Percentiles rank a stretch among this genome's conserved stretches.
Conservation (phyloP, 179 eudicot genomes). For the Spergularia azorica region DNA sequence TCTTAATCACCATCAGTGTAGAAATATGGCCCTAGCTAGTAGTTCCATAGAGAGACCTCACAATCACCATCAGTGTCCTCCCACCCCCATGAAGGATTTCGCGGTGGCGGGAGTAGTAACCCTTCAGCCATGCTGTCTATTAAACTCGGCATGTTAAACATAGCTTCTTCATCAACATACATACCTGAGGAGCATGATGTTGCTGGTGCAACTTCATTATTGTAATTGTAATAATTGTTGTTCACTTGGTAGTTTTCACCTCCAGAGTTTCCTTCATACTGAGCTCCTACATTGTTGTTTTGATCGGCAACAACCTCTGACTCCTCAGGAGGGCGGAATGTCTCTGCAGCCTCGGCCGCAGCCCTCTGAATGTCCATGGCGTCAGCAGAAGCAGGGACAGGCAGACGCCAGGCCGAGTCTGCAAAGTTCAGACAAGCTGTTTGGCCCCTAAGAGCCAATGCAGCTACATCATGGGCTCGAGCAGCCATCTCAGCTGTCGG, state of each 20-base stretch:
- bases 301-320: too few relatives aligned
- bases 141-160: slow-evolving; percentile 43
- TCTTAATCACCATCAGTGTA: too few relatives aligned
- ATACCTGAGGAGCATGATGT: neutral
- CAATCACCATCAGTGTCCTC: slow-evolving; percentile 35
- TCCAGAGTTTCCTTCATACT: neutral
- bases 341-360: slow-evolving; percentile 49
- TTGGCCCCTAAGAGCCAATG: slow-evolving; percentile 47
- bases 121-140: slow-evolving; percentile 51
- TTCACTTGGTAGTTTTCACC: neutral
- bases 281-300: neutral
- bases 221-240: neutral
- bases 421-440: slow-evolving; percentile 53
- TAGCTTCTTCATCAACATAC: slow-evolving; percentile 45
- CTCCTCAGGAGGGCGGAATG: slow-evolving; percentile 26
- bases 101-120: slow-evolving; percentile 44
- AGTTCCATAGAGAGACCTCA: slow-evolving; percentile 44
- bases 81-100: slow-evolving; percentile 16
- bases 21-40: slow-evolving; percentile 1
- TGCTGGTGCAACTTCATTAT: neutral
- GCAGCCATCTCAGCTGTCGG: slow-evolving; percentile 69
- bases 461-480: slow-evolving; percentile 58
- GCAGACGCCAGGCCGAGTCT: slow-evolving; percentile 44
- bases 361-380: slow-evolving; percentile 29
- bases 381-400: slow-evolving; percentile 34